A percentile compares a stretch with the other conserved stretches of the same genome.
Evolutionary conservation across 495 filamentous ascomycete genomes (phyloP).

Genomic region (Lasiosphaeria hispida): DNA sequence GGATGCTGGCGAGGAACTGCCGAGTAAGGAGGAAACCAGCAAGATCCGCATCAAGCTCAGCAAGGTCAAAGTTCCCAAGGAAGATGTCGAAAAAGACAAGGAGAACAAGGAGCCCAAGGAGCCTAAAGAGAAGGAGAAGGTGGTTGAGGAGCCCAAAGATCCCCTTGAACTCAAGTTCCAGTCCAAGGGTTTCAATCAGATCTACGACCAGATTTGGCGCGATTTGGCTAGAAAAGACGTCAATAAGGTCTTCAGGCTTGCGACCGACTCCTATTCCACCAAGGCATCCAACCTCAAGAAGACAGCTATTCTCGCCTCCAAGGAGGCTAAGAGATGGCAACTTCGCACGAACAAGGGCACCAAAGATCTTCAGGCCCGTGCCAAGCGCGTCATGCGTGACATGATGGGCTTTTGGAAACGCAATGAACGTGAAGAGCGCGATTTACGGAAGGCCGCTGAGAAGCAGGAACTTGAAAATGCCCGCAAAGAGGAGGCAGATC

Average conservation of each 20-base stretch:
- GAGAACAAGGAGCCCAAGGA: constrained; percentile 50
- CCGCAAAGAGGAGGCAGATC: constrained; percentile 92
- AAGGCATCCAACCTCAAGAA: constrained; percentile 93
- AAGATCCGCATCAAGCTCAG: constrained; percentile 57
- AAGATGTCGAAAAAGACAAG: constrained; percentile 42
- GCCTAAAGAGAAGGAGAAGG: constrained; percentile 65
- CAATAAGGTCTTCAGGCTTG: constrained; percentile 83
- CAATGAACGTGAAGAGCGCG: constrained; percentile 95
- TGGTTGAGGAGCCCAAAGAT: constrained; percentile 53
- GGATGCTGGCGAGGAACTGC: constrained; percentile 75
- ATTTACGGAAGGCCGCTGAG: constrained; percentile 88
- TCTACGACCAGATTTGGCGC: constrained; percentile 97
- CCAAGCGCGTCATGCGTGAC: constrained; percentile 97
- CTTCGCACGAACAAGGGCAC: constrained; percentile 95
- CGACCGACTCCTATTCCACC: constrained; percentile 73
- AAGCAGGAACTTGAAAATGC: constrained; percentile 95
- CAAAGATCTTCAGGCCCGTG: constrained; percentile 95
- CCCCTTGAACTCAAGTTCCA: constrained; percentile 60
- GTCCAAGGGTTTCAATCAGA: constrained; percentile 91
- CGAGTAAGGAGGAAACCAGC: constrained; percentile 65
- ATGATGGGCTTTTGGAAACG: constrained; percentile 99
- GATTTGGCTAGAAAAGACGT: constrained; percentile 93
- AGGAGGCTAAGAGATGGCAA: constrained; percentile 97
- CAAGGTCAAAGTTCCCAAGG: constrained; percentile 35
- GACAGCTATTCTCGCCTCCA: constrained; percentile 93